Base-by-base conservation (phyloP, 1,284 basidiomycete species). In the Pisolithus thermaeus region DNA sequence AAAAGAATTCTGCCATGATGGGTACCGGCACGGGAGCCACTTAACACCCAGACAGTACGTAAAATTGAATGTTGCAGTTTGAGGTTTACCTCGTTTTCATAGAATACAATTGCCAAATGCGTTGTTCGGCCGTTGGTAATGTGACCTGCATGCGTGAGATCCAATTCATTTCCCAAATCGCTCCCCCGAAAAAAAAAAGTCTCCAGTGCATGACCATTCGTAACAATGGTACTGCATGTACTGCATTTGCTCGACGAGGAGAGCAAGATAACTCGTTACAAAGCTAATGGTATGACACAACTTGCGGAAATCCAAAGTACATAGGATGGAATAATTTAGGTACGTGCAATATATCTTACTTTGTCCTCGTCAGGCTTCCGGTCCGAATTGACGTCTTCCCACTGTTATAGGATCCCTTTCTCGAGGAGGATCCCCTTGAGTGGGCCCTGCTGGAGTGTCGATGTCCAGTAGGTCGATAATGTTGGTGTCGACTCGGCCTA, bases 1-100 rank as follows among this genome's bases (percentile, higher is more conserved):
- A 78, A 69, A 84, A 77, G 61, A 43, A 9, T 23, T 16, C 37
- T n/a, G 73, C 30, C 18, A 52, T 36, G 47, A 39, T 23, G 37
- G 47, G 46, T 4, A 27, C 52, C 42, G 45, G 55, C 41, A 56
- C 50, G 50, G 53, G 46, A 51, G 53, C 60, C 49, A 55, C 49
- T 12, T 48, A 36, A 41, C 51, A 38, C 40, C 60, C 44, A 53
- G 36, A 38, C 18, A 39, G 47, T 61, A 63, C 55, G 61, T 60
- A 63, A 62, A 30, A 8, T 27, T 30, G 8, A 16, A 11, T 40
- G 20, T 22, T 16, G n/a, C 22, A 38, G 37, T 32, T 40, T 27
- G 18, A 22, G 16, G 38, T 44, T 40, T 43, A 48, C 30, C 51
- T 32, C 43, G 42, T 32, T 39, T 30, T 36, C 36, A 20, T 42